Evolutionary conservation across 176 grass and related monocot species (phyloP).

Genomic region (Phoenix roebelenii): DNA sequence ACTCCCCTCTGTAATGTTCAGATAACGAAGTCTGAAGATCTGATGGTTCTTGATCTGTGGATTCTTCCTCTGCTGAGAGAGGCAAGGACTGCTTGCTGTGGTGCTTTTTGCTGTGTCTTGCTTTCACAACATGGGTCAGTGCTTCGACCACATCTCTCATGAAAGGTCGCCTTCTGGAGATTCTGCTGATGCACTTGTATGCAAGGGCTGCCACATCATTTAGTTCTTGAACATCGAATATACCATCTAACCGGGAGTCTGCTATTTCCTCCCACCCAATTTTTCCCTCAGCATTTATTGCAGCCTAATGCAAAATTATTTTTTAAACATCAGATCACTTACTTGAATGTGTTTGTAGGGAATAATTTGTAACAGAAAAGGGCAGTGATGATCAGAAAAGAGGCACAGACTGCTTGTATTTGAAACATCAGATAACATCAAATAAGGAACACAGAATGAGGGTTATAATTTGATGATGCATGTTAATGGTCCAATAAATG

Average conservation of each 20-base stretch:
- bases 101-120: constrained; percentile 37
- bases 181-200: constrained; percentile 57
- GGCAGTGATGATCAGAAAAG: no score
- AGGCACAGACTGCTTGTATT: no score
- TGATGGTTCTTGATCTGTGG: constrained; percentile 36
- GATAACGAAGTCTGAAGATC: constrained; percentile 47
- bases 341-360: no score
- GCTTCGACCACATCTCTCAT: constrained; percentile 77
- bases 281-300: constrained; percentile 62
- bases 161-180: constrained; percentile 57
- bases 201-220: constrained; percentile 64
- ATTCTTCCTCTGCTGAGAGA: constrained; percentile 29
- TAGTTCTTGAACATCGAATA: constrained; percentile 60
- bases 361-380: no score
- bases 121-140: constrained; percentile 36
- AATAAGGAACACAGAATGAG: no score
- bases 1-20: constrained; percentile 59
- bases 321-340: no score
- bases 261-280: constrained; percentile 90
- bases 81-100: constrained; percentile 13
- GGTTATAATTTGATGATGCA: no score
- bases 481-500: no score
- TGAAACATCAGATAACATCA: no score
- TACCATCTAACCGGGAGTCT: constrained; percentile 50
- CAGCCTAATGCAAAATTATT: constrained; percentile 36